Percentiles rank a stretch among this genome's conserved stretches.
These are phyloP conservation scores for Blepharisma stoltei DNA, from an alignment of 73 alveolate species.

Conservation along the genomic window DNA sequence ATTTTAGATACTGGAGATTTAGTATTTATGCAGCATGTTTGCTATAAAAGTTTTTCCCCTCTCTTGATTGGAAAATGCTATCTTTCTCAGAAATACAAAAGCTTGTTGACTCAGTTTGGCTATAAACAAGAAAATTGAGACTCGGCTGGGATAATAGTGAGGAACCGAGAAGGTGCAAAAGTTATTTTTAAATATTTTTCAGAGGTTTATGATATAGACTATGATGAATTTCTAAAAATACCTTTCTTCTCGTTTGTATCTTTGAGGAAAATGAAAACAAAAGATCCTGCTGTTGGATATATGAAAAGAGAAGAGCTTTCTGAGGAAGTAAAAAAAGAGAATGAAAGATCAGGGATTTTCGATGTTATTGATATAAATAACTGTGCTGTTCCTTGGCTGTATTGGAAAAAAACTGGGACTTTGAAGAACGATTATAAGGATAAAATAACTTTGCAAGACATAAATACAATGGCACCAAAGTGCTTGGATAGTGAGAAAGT, in stretches of 20 bases:
- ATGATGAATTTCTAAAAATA: conserved; percentile 1
- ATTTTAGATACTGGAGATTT: conserved; percentile 12
- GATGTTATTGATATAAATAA: background rate
- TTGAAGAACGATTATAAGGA: background rate
- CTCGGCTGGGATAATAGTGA: background rate
- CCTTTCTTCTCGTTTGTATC: conserved; percentile 12
- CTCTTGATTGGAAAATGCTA: background rate
- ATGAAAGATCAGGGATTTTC: background rate
- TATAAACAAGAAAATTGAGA: background rate
- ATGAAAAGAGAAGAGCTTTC: conserved; percentile 2
- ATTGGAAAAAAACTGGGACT: background rate
- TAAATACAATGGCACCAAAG: background rate
- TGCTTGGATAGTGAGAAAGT: background rate
- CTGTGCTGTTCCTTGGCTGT: background rate
- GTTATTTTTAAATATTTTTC: background rate
- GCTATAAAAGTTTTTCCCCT: conserved; percentile 8
- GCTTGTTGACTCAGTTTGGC: background rate
- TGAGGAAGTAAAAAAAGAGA: background rate
- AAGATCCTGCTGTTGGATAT: background rate
- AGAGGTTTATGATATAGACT: background rate
- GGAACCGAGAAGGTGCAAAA: conserved; percentile 6
- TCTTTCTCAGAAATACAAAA: background rate
- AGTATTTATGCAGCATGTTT: background rate
- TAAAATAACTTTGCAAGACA: background rate
- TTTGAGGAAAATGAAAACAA: conserved; percentile 5